Evolutionary conservation across 768 basidiomycete species (phyloP).

Genomic region (Cubamyces sp.): DNA sequence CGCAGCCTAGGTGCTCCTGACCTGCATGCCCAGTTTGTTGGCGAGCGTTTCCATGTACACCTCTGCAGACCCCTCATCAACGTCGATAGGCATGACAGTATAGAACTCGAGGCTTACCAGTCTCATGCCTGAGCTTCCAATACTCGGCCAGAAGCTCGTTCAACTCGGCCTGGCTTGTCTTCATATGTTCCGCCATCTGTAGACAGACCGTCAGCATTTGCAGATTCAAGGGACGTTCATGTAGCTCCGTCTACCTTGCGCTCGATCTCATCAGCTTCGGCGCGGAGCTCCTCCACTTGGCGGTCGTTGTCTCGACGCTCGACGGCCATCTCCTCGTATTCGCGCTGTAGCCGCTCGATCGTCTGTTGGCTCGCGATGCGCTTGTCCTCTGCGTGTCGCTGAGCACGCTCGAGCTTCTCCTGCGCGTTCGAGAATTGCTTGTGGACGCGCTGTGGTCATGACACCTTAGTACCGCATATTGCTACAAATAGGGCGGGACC

Average conservation of each 20-base stretch:
- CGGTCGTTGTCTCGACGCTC: conserved; percentile 81
- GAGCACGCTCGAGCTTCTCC: conserved; percentile 80
- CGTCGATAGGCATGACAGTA: not conserved
- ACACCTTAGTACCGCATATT: not conserved
- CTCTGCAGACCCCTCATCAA: conserved; percentile 45
- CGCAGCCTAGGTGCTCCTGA: conserved; percentile 27
- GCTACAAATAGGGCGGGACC: not conserved
- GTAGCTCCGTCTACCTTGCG: conserved; percentile 50
- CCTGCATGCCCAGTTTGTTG: conserved; percentile 62
- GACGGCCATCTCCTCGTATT: conserved; percentile 78
- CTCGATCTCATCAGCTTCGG: conserved; percentile 70
- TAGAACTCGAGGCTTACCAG: conserved; percentile 48
- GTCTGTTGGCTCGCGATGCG: conserved; percentile 71
- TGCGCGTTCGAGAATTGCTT: conserved; percentile 81
- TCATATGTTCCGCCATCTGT: conserved; percentile 79
- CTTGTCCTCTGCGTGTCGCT: conserved; percentile 81
- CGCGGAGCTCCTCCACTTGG: conserved; percentile 74
- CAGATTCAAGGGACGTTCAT: not conserved
- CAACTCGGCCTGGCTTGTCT: conserved; percentile 75
- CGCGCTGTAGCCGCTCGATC: conserved; percentile 73
- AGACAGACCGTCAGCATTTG: not conserved
- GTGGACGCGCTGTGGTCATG: conserved; percentile 62
- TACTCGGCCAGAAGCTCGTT: conserved; percentile 83
- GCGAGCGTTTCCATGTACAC: conserved; percentile 88
- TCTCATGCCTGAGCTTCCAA: conserved; percentile 77